A percentile compares a stretch with the other conserved stretches of the same genome.
phyloP scores from a whole-genome alignment of 2,329 filamentous ascomycete species.

The Chaetomium olivaceum region DNA sequence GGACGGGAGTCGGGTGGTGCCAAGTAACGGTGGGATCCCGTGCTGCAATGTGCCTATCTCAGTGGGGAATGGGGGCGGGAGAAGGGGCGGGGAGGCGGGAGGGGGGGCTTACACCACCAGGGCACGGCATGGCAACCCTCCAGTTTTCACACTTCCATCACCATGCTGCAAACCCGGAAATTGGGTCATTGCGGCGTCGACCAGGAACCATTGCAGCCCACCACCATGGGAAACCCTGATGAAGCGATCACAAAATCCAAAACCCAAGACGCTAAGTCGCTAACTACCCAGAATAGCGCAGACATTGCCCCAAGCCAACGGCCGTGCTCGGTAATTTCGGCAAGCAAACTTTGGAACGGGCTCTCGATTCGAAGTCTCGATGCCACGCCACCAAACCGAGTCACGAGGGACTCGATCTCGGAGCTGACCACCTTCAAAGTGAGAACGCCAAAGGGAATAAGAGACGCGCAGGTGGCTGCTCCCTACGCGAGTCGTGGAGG shows the following conservation, averaged over 20 bases:
- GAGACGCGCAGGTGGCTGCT: neutral
- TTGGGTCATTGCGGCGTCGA: conserved; percentile 25
- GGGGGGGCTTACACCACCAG: no score
- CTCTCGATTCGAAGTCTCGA: no score
- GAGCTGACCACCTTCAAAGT: neutral
- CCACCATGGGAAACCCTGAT: neutral
- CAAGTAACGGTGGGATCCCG: conserved; percentile 18
- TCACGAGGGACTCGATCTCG: neutral
- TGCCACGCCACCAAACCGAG: neutral
- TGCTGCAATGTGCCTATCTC: conserved; percentile 7
- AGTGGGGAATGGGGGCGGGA: neutral
- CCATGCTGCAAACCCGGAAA: conserved; percentile 9
- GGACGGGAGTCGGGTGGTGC: neutral
- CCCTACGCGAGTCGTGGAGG: neutral
- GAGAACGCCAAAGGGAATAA: neutral
- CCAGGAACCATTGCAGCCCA: neutral
- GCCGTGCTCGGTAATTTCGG: conserved; percentile 9
- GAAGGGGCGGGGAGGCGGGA: no score
- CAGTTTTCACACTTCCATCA: conserved; percentile 15
- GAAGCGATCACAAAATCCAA: neutral
- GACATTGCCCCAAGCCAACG: neutral
- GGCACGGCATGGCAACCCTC: no score
- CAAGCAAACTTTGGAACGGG: neutral
- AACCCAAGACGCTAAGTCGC: no score
- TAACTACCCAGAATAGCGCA: neutral